Base-by-base conservation (phyloP, 2,329 filamentous ascomycete genomes). In the Botrytis pseudocinerea region DNA sequence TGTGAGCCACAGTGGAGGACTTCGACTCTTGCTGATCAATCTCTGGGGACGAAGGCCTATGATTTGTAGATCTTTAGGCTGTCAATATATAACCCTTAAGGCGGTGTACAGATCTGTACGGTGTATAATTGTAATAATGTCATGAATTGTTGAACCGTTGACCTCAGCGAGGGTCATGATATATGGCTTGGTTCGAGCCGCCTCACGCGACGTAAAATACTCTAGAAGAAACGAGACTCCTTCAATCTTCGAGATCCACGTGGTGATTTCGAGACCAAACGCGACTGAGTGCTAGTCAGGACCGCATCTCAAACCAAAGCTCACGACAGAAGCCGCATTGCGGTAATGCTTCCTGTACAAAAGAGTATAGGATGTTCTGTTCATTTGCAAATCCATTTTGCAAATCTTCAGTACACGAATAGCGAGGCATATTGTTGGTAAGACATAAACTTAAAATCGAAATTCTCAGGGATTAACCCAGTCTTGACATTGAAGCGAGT, bases 321-420 rank as follows among this genome's bases (percentile, higher is more conserved):
- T 60, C 62, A 72, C 4, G 25, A 59, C 40, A 40, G 70, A 60
- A 72, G 54, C 62, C 70, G 70, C 70, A 72, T 72, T 72, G 62
- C 57, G 48, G 70, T 57, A 68, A 42, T 68, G 64, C 65, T 57
- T 69, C 32, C 48, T 38, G 2, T n/a, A 40, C 35, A 20, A 68
- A 48, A 68, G 40, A 25, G 42, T 32, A 40, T 38, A 69, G 63
- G 20, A 69, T 69, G 54, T 69, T 32, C 61, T 61, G 38, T 71
- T 71, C 46, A 65, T n/a, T 54, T 54, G 48, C 48, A 54, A 54
- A 54, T 54, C 48, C 48, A 54, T 65, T 59, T 16, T 65, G 46
- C 40, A 42, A 71, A 65, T 62, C 48, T 71, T 57, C 46, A 71
- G 61, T 61, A 63, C 32, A 61, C 68, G 40, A 57, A 32, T 44